Base-by-base conservation (phyloP, 176 grass and related monocot genomes). In the Ananas comosus region DNA sequence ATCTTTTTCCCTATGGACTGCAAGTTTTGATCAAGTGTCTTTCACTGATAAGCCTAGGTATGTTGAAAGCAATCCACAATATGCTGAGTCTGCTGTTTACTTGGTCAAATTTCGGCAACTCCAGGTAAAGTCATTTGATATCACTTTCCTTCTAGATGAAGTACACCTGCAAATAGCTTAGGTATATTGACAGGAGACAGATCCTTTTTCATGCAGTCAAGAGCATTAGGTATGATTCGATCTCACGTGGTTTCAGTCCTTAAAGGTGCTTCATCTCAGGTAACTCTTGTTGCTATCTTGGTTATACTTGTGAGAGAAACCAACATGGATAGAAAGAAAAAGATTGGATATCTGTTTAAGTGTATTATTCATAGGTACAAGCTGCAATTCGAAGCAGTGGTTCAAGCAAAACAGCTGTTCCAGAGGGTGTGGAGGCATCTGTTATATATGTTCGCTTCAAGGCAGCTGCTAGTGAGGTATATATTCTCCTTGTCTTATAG, bases 391-490 rank as follows among this genome's bases (percentile, higher is more conserved):
- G 83, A 79, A 82, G 81, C 64, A 87, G 77, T 28, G 68, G 87
- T 76, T 83, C 86, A 66, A 86, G 84, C 29, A 97, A 83, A 85
- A 73, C 76, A 28, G 57, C 72, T 78, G 76, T 89, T 82, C 90
- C 89, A 53, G 89, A 97, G 71, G 93, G 86, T 66, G 79, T 92
- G 23, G 93, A 97, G 70, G 89, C 89, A 85, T 97, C 93, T 69
- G 83, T 97, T 81, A 97, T 97, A 65, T 97, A 97, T 80, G 93
- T 97, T 81, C 89, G 89, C 66, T 97, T 97, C 69, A 97, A 97
- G 80, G 93, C 93, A 33, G 89, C 93, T 67, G 93, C 89, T 78
- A 89, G 86, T 63, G 89, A 97, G 93, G 93, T 90, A 90, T 65
- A 71, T 58, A 65, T 70, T 42, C 18, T 23, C 33, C 23, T 64